Evolutionary conservation across 177 flowering plant species (phyloP).

Genomic region (Telopea speciosissima): DNA sequence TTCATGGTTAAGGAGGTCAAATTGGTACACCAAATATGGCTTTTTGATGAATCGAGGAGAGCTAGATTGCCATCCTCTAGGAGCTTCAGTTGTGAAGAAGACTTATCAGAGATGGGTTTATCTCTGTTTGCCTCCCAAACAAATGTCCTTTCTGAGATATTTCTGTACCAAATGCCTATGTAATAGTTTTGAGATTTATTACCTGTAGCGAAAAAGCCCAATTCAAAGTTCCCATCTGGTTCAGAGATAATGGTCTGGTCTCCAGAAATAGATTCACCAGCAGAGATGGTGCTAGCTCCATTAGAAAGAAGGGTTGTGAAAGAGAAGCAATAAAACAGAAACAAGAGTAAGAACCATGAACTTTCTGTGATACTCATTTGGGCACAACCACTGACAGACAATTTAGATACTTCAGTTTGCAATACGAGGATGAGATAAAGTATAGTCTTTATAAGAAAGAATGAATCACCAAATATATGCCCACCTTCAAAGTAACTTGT

Average conservation of each 20-base stretch:
- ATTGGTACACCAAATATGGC: conserved; percentile 33
- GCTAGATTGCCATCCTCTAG: conserved; percentile 26
- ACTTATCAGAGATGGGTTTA: conserved; percentile 15
- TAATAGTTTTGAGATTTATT: conserved; percentile 24
- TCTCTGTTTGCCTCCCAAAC: conserved; percentile 43
- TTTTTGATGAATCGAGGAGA: conserved; percentile 12
- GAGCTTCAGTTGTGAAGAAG: conserved; percentile 17
- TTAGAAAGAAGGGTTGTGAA: background rate
- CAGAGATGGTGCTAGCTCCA: conserved; percentile 23
- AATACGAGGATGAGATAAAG: too few species aligned
- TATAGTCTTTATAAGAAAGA: too few species aligned
- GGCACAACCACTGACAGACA: background rate
- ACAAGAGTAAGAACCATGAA: background rate
- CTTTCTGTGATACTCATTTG: background rate
- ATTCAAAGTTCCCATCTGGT: conserved; percentile 18
- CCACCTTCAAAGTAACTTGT: too few species aligned
- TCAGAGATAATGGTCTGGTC: conserved; percentile 28
- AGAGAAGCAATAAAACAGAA: conserved; percentile 13
- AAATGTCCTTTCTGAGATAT: conserved; percentile 13
- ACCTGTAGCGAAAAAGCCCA: conserved; percentile 41
- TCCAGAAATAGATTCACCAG: conserved; percentile 23
- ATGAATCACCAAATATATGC: too few species aligned
- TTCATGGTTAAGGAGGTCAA: background rate
- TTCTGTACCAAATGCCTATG: conserved; percentile 35
- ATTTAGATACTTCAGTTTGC: too few species aligned